Evolutionary conservation across 352 stramenopile species (phyloP).

Genomic region (Elongisporangium prolatum): DNA sequence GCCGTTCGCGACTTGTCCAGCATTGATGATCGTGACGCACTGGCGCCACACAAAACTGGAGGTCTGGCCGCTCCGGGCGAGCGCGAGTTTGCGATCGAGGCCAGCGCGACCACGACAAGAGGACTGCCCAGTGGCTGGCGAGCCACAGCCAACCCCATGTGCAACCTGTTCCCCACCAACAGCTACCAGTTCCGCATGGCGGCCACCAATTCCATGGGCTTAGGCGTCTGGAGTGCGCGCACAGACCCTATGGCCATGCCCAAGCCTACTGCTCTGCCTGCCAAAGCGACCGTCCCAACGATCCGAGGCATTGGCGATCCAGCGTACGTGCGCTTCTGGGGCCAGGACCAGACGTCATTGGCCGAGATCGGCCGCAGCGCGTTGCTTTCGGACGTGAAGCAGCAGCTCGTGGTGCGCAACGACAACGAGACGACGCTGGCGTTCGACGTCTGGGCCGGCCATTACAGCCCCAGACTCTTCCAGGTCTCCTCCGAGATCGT

Average conservation of each 20-base stretch:
- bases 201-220: constrained; percentile 57
- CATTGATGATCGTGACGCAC: background rate
- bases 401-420: constrained; percentile 29
- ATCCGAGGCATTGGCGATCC: constrained; percentile 47
- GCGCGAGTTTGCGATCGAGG: constrained; percentile 21
- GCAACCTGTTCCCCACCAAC: constrained; percentile 34
- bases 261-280: constrained; percentile 3
- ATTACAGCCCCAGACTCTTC: constrained; percentile 64
- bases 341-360: constrained; percentile 1
- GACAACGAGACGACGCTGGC: constrained; percentile 6
- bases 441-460: constrained; percentile 57
- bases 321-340: constrained; percentile 18
- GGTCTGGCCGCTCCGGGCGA: constrained; percentile 10
- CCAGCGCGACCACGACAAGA: constrained; percentile 2
- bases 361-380: constrained; percentile 11
- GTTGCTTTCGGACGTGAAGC: constrained; percentile 54
- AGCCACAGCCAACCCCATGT: constrained; percentile 23
- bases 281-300: constrained; percentile 22
- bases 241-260: constrained; percentile 24
- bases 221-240: constrained; percentile 39
- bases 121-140: background rate
- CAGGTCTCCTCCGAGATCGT: constrained; percentile 66
- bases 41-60: background rate
- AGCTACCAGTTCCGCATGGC: constrained; percentile 55
- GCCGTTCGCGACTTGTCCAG: constrained; percentile 5